phyloP scores from a whole-genome alignment of 108 stramenopile species.

The Fistulifera solaris region DNA sequence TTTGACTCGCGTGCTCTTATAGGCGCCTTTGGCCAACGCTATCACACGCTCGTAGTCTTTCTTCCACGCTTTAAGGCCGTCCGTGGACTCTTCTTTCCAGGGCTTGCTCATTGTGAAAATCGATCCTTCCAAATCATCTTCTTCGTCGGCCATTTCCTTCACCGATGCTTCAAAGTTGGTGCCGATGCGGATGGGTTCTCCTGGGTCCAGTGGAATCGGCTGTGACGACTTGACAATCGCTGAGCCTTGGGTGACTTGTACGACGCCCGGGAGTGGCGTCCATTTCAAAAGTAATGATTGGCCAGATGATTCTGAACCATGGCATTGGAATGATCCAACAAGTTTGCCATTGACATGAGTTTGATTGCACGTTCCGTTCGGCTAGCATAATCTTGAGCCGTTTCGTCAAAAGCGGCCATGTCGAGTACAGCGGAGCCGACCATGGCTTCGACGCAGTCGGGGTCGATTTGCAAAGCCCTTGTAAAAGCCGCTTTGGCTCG shows the following conservation, averaged over 20 bases:
- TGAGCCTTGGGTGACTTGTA: conserved; percentile 35
- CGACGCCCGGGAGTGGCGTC: conserved; percentile 68
- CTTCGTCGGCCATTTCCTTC: conserved; percentile 28
- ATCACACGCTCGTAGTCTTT: conserved; percentile 89
- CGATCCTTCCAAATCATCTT: conserved; percentile 19
- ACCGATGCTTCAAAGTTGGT: conserved; percentile 67
- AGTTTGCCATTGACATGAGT: conserved; percentile 84
- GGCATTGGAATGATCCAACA: conserved; percentile 79
- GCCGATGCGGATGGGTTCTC: conserved; percentile 86
- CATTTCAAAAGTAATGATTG: conserved; percentile 94
- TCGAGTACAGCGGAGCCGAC: conserved; percentile 69
- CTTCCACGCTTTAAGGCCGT: conserved; percentile 76
- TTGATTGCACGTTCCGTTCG: conserved; percentile 69
- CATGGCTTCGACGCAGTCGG: conserved; percentile 75
- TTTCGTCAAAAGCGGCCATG: conserved; percentile 63
- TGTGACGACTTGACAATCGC: conserved; percentile 35
- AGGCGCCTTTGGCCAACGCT: conserved; percentile 80
- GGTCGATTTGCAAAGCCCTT: conserved; percentile 65
- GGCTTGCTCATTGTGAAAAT: conserved; percentile 56
- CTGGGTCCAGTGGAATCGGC: conserved; percentile 49
- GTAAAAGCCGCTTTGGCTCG: conserved; percentile 77
- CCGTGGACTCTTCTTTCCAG: conserved; percentile 58
- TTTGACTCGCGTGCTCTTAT: conserved; percentile 59
- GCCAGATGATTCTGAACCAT: conserved; percentile 95
- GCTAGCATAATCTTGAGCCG: conserved; percentile 37